phyloP scores from a whole-genome alignment of 1,139 yeast species.

The Chernovozyma aurita region DNA sequence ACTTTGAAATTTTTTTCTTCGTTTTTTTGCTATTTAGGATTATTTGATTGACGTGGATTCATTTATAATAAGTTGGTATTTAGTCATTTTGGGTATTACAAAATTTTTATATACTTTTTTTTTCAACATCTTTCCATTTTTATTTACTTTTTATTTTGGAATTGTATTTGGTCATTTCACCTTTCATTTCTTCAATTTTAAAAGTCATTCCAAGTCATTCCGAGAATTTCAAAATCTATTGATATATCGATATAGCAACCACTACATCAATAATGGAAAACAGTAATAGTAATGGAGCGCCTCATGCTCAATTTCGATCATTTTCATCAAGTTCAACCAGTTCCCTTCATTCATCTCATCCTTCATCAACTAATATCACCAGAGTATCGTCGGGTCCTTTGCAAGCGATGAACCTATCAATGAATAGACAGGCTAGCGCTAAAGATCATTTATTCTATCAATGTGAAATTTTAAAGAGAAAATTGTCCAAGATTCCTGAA shows the following conservation, averaged over 20 bases:
- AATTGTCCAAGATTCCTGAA: conserved; percentile 63
- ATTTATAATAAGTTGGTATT: too few relatives aligned
- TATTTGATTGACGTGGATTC: too few relatives aligned
- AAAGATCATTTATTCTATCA: conserved; percentile 73
- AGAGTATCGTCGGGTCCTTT: conserved; percentile 43
- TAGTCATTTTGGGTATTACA: too few relatives aligned
- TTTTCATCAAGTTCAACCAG: conserved; percentile 32
- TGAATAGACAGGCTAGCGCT: conserved; percentile 65
- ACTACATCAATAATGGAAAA: background rate
- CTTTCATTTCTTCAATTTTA: too few relatives aligned
- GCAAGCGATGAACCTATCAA: conserved; percentile 30
- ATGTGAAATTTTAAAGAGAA: conserved; percentile 54
- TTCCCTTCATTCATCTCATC: conserved; percentile 22
- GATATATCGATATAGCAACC: background rate
- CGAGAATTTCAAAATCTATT: too few relatives aligned
- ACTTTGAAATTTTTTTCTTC: too few relatives aligned
- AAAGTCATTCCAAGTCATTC: too few relatives aligned
- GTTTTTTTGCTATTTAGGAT: too few relatives aligned
- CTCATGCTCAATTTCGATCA: conserved; percentile 27
- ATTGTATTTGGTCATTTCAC: too few relatives aligned
- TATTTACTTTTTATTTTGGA: too few relatives aligned
- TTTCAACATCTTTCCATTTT: too few relatives aligned
- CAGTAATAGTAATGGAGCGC: conserved; percentile 1
- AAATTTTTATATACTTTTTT: too few relatives aligned
- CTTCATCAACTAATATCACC: conserved; percentile 25